Base-by-base conservation (phyloP, 148 eudicot genomes). In the Bassia scoparia region DNA sequence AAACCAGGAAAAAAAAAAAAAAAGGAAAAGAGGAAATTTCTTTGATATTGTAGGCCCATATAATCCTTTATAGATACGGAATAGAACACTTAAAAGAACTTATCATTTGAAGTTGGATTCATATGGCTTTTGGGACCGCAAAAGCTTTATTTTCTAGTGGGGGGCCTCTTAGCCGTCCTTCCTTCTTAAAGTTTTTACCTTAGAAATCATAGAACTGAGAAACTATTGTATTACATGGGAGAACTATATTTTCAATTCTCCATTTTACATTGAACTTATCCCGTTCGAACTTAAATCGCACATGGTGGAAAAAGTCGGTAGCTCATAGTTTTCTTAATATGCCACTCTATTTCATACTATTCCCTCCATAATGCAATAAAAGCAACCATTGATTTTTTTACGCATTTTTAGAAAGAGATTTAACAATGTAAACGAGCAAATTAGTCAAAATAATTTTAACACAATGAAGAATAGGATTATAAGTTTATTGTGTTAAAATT, bases 81-180 rank as follows among this genome's bases (percentile, higher is more conserved):
- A 53, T 60, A 35, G 49, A 55, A 52, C 65, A 61, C 35, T 52
- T 38, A 33, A 27, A 55, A 65, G 69, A 67, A 46, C 70, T 23
- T 34, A 63, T 37, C 29, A 56, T 37, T 60, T 48, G 67, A 69
- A 68, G 49, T 68, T 69, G 43, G 46, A 54, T 71, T 71, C 71
- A 38, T 38, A 24, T 71, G 71, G 67, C 56, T 71, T 64, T 65
- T 53, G 67, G 67, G 58, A 33, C 34, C 46, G 41, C 69, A 41
- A 50, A 37, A 68, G 61, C 31, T 29, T 68, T 73, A n/a, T 34
- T 38, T 54, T n/a, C 26, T 33, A 27, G 56, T 52, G 50, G 52
- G 81, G 43, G 58, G 68, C 59, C 48, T 75, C 49, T 67, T 65
- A 44, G 70, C 80, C 63, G 65, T 44, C 67, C 35, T 16, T 54